Conservation (phyloP, 1,284 basidiomycete species). For the Sanguinoderma infundibulare region DNA sequence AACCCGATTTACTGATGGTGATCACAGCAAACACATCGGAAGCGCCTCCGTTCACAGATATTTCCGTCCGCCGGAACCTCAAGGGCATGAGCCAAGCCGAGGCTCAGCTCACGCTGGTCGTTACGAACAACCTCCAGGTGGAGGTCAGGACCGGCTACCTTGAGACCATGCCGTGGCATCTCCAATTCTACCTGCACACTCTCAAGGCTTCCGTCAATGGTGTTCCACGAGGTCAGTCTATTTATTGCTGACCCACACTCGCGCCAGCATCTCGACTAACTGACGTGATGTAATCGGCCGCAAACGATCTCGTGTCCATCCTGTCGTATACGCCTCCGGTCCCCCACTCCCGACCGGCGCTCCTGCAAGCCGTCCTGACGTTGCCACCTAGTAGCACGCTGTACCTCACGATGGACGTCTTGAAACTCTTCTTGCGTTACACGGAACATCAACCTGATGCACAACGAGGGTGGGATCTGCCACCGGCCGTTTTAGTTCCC, state of each 20-base stretch:
- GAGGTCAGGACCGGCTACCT: conserved; percentile 73
- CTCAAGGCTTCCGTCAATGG: conserved; percentile 51
- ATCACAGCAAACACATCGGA: conserved; percentile 31
- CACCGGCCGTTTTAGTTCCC: conserved; percentile 77
- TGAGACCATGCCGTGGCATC: conserved; percentile 93
- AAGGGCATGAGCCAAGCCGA: conserved; percentile 79
- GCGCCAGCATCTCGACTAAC: background rate
- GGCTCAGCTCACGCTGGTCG: conserved; percentile 71
- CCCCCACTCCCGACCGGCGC: conserved; percentile 74
- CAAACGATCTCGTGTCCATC: conserved; percentile 63
- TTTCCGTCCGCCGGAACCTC: conserved; percentile 76
- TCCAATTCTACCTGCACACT: conserved; percentile 89
- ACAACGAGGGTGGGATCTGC: conserved; percentile 92
- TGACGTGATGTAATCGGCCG: conserved; percentile 13
- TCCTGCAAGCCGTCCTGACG: conserved; percentile 73
- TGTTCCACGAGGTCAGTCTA: conserved; percentile 47
- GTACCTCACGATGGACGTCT: conserved; percentile 74
- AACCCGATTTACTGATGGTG: conserved; percentile 23
- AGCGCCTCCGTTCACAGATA: conserved; percentile 33
- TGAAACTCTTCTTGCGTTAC: conserved; percentile 89
- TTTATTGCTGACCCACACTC: background rate
- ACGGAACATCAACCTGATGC: conserved; percentile 97
- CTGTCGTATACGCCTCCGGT: conserved; percentile 72
- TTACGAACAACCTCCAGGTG: conserved; percentile 66
- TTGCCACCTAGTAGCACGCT: conserved; percentile 73